Percentiles rank a stretch among this genome's conserved stretches.
Conservation (phyloP, 2,329 filamentous ascomycete genomes). For the Fusarium poae region DNA sequence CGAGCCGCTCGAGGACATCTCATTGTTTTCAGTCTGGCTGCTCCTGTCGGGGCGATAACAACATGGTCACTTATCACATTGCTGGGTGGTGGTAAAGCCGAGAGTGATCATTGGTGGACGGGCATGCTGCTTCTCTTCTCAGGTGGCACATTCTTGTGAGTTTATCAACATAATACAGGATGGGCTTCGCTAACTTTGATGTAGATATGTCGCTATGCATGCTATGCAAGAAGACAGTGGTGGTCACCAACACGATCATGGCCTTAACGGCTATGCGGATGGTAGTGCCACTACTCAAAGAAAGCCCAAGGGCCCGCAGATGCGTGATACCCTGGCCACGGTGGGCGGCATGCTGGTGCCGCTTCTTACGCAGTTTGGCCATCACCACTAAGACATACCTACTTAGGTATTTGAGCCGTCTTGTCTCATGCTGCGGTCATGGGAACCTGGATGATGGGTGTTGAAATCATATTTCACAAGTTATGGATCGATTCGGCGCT, state of each 20-base stretch:
- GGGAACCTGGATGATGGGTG: slow-evolving; percentile 8
- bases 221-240: slow-evolving; percentile 86
- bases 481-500: slow-evolving; percentile 32
- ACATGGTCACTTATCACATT: slow-evolving; percentile 86
- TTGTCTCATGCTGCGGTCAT: slow-evolving; percentile 21
- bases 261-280: slow-evolving; percentile 68
- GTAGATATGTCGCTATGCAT: slow-evolving; percentile 96
- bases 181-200: slow-evolving; percentile 28
- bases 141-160: slow-evolving; percentile 93
- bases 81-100: slow-evolving; percentile 71
- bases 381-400: slow-evolving; percentile 68
- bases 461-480: slow-evolving; percentile 24
- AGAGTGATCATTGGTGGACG: slow-evolving; percentile 85
- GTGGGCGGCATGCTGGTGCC: slow-evolving; percentile 83
- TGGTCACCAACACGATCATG: slow-evolving; percentile 62
- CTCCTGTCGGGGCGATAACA: slow-evolving; percentile 84
- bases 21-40: slow-evolving; percentile 90
- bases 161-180: slow-evolving; percentile 13
- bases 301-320: slow-evolving; percentile 68
- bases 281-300: slow-evolving; percentile 59
- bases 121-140: slow-evolving; percentile 95
- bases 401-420: slow-evolving; percentile 7
- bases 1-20: slow-evolving; percentile 86
- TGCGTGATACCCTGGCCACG: slow-evolving; percentile 78
- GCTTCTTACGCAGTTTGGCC: slow-evolving; percentile 81